Base-by-base conservation (phyloP, 495 filamentous ascomycete species). In the Mycothermus thermophilus region DNA sequence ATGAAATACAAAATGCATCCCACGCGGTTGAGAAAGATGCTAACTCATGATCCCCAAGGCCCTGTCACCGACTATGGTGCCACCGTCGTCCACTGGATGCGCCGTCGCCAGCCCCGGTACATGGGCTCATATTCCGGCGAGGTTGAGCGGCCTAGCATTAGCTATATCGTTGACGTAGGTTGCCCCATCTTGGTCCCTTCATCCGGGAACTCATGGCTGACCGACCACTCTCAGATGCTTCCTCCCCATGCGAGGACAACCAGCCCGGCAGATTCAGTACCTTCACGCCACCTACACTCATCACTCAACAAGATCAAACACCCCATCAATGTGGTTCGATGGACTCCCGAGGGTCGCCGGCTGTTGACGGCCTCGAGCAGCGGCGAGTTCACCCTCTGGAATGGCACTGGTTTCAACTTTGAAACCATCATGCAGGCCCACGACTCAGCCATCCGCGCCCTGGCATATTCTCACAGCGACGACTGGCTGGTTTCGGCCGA, bases 351-450 rank as follows among this genome's bases (percentile, higher is more conserved):
- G 61, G 90, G 90, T 24, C 74, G 90, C 41, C 67, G 90, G 40
- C 59, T 97, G 29, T 67, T 97, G 48, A 96, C 90, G 0, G 90
- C 83, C 14, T 88, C 83, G 1, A 88, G 84, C 51, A 96, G 87
- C 48, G 90, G 90, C 37, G 90, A 97, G 54, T 97, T 97, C 47
- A 97, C 92, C 30, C 61, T 97, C 3, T 97, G 90, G 90, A 97
- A 97, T 55, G 90, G 90, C 38, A 95, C 84, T 30, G 90, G 83
- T 1, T 97, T 97, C 66, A 97, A 97, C 54, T 97, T 97, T 48
- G 90, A 97, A 62, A 97, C 90, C 1, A 94, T 95, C 25, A 92
- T 93, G 81, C 86, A 93, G 57, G 90, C 90, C 24, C 90, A 97
- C 55, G 92, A 97, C 58, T 75, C 77, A 26, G 86, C 86, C 34